Conservation (phyloP, 2,329 filamentous ascomycete species). For the Sporothrix euskadiensis region DNA sequence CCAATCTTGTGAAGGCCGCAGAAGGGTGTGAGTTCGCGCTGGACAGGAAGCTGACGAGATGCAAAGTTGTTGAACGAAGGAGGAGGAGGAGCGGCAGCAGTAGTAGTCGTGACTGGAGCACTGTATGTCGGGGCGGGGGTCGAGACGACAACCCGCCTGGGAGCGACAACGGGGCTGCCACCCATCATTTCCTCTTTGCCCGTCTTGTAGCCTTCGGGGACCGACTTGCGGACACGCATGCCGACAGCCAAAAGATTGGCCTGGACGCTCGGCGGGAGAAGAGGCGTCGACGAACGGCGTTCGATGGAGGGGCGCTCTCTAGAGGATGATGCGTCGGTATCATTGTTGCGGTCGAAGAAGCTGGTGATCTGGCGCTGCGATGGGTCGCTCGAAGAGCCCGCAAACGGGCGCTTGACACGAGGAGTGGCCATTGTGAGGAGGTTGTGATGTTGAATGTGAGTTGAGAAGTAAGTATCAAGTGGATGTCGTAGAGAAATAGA, state of each 20-base stretch:
- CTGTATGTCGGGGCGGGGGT: not conserved
- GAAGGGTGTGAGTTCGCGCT: slow-evolving; percentile 72
- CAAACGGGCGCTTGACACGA: slow-evolving; percentile 62
- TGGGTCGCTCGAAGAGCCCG: slow-evolving; percentile 59
- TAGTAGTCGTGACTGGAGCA: not conserved
- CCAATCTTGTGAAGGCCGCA: slow-evolving; percentile 78
- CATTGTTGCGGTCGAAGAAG: slow-evolving; percentile 52
- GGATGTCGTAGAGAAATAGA: not conserved
- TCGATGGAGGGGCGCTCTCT: slow-evolving; percentile 23
- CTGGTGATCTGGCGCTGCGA: slow-evolving; percentile 64
- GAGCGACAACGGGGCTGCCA: not conserved
- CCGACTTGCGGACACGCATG: slow-evolving; percentile 90
- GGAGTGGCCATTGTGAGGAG: slow-evolving; percentile 42
- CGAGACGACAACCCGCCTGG: not conserved
- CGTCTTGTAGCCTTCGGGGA: slow-evolving; percentile 93
- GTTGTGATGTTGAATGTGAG: not conserved
- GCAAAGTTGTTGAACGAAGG: slow-evolving; percentile 26
- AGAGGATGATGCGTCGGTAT: slow-evolving; percentile 28
- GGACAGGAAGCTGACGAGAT: slow-evolving; percentile 7
- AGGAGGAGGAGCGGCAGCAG: not conserved
- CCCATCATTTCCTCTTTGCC: slow-evolving; percentile 46
- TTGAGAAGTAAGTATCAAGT: not conserved
- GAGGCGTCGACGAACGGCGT: slow-evolving; percentile 43
- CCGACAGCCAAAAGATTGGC: slow-evolving; percentile 85
- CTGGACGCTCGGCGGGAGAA: slow-evolving; percentile 67